phyloP scores from a whole-genome alignment of 2,329 filamentous ascomycete genomes.

The Cladosporium colombiae region DNA sequence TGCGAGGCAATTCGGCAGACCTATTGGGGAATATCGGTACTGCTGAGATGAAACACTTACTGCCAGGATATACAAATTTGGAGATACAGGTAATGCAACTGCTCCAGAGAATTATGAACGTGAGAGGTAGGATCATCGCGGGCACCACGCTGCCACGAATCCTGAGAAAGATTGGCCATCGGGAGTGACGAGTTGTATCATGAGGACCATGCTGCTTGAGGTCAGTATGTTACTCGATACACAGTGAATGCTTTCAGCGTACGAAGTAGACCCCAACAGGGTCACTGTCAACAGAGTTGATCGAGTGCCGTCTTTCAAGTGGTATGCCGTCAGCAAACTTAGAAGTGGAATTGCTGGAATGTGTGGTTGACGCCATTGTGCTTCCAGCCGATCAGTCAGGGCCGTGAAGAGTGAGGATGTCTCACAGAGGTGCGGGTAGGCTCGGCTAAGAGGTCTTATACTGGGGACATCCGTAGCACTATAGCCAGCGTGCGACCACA shows the following conservation, averaged over 20 bases:
- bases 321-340: neutral
- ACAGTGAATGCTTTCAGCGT: neutral
- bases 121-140: conserved; percentile 70
- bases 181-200: conserved; percentile 71
- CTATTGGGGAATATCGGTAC: neutral
- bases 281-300: neutral
- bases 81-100: conserved; percentile 63
- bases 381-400: neutral
- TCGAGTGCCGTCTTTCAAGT: neutral
- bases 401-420: neutral
- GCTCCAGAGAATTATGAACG: conserved; percentile 65
- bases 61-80: conserved; percentile 39
- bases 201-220: conserved; percentile 55
- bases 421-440: neutral
- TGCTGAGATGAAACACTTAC: neutral
- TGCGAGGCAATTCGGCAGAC: too few relatives aligned
- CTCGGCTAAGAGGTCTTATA: neutral
- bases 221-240: neutral
- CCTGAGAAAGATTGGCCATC: conserved; percentile 73
- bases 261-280: neutral
- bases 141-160: conserved; percentile 75
- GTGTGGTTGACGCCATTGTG: neutral
- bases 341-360: neutral
- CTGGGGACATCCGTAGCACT: neutral
- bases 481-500: neutral